Percentiles rank a stretch among this genome's conserved stretches.
phyloP scores from a whole-genome alignment of 202 grass and related monocot genomes.

The Setaria italica region DNA sequence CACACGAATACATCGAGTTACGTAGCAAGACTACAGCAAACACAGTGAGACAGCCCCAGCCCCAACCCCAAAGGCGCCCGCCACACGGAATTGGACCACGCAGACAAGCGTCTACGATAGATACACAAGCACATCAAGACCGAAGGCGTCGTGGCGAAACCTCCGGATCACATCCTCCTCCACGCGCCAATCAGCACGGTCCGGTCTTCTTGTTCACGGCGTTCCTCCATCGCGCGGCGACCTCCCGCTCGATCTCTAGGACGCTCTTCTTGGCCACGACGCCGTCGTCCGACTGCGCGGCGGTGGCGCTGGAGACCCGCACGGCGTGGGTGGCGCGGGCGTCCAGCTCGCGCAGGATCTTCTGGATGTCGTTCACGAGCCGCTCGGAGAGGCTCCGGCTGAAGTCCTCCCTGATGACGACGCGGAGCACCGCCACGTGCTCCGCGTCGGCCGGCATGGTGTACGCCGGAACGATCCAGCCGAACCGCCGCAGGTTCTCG shows the following conservation, averaged over 20 bases:
- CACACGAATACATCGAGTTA: not conserved
- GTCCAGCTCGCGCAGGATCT: conserved; percentile 71
- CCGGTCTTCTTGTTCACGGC: conserved; percentile 53
- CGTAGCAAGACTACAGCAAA: not conserved
- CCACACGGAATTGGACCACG: too few relatives aligned
- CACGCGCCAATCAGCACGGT: conserved; percentile 54
- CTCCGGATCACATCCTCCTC: not conserved
- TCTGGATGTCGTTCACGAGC: conserved; percentile 59
- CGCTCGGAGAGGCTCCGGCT: conserved; percentile 65
- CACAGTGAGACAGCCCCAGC: too few relatives aligned
- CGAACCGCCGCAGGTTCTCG: conserved; percentile 73
- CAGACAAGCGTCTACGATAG: not conserved
- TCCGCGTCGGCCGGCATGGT: conserved; percentile 73
- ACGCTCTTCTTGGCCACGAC: conserved; percentile 49
- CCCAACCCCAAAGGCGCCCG: too few relatives aligned
- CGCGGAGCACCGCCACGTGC: conserved; percentile 79
- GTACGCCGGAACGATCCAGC: conserved; percentile 92
- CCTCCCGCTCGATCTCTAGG: conserved; percentile 50
- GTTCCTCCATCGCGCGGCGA: conserved; percentile 41
- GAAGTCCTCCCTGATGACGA: conserved; percentile 93
- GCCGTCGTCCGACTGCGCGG: not conserved
- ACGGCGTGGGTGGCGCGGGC: conserved; percentile 33
- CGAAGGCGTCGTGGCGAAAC: not conserved
- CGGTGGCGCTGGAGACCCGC: conserved; percentile 25
- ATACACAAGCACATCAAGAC: not conserved